phyloP scores from a whole-genome alignment of 345 rosid species.

The Cardamine occulta region DNA sequence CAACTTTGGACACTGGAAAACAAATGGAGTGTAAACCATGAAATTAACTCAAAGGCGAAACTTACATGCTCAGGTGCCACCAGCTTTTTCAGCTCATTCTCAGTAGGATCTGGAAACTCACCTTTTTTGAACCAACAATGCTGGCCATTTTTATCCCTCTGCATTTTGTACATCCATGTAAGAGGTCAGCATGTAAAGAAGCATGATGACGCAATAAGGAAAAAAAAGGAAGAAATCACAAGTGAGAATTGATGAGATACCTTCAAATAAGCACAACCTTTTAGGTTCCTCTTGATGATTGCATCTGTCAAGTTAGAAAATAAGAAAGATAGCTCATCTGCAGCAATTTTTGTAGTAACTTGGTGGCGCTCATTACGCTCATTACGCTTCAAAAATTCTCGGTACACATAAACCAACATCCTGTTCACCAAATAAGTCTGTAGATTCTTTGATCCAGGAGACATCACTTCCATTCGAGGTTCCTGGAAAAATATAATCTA shows the following conservation, averaged over 20 bases:
- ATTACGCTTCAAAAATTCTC: slow-evolving; percentile 66
- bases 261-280: slow-evolving; percentile 69
- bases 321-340: slow-evolving; percentile 68
- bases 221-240: neutral
- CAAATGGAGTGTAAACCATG: slow-evolving; percentile 16
- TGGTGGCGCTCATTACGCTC: slow-evolving; percentile 50
- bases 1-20: slow-evolving; percentile 15
- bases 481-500: slow-evolving; percentile 56
- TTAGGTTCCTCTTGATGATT: slow-evolving; percentile 69
- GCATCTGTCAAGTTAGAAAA: slow-evolving; percentile 76
- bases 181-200: slow-evolving; percentile 15
- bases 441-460: slow-evolving; percentile 85
- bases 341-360: slow-evolving; percentile 68
- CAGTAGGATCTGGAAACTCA: slow-evolving; percentile 72
- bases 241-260: slow-evolving; percentile 48
- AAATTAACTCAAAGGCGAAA: slow-evolving; percentile 30
- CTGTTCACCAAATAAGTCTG: slow-evolving; percentile 73
- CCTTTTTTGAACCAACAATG: slow-evolving; percentile 69
- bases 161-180: slow-evolving; percentile 42
- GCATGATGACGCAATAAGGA: slow-evolving; percentile 51
- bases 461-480: slow-evolving; percentile 91
- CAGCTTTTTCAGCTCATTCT: slow-evolving; percentile 77
- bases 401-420: slow-evolving; percentile 78
- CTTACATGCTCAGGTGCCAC: slow-evolving; percentile 93
- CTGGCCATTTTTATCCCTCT: slow-evolving; percentile 78